These are phyloP conservation scores for Pichia sp. DNA, from an alignment of 1,139 yeast genomes.

Conservation along the genomic window DNA sequence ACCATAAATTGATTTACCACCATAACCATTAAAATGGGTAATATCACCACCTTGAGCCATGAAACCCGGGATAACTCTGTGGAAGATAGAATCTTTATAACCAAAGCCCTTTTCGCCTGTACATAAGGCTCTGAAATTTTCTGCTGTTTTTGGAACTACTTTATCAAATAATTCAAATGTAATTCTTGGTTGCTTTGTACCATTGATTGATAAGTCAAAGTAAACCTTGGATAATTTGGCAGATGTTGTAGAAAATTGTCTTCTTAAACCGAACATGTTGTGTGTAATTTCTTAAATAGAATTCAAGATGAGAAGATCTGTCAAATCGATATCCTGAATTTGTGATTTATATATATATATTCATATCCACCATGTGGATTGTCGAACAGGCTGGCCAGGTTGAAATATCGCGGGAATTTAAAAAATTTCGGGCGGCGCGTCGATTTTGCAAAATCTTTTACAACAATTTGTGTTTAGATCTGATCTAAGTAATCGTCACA, in stretches of 20 bases:
- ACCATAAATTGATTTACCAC: slow-evolving; percentile 34
- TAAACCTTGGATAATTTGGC: slow-evolving; percentile 44
- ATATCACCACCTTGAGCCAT: slow-evolving; percentile 40
- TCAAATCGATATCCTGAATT: too few species aligned
- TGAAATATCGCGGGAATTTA: too few species aligned
- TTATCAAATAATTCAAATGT: slow-evolving; percentile 46
- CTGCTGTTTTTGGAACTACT: slow-evolving; percentile 57
- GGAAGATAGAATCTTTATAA: slow-evolving; percentile 48
- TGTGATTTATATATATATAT: too few species aligned
- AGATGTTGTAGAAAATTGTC: slow-evolving; percentile 36
- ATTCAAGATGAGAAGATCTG: too few species aligned
- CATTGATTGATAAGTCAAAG: slow-evolving; percentile 72
- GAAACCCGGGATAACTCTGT: slow-evolving; percentile 43
- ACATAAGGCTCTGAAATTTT: slow-evolving; percentile 57
- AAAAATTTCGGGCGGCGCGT: too few species aligned
- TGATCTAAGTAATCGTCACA: too few species aligned
- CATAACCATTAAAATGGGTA: slow-evolving; percentile 31
- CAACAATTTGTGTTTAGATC: too few species aligned
- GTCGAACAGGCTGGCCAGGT: too few species aligned
- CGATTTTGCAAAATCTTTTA: too few species aligned
- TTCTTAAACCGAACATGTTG: slow-evolving; percentile 27
- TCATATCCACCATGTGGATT: too few species aligned
- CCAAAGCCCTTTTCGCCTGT: slow-evolving; percentile 62
- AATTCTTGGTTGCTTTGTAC: slow-evolving; percentile 36
- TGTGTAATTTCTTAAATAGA: not conserved